phyloP scores from a whole-genome alignment of 306 rosid species.

The Glycine soja region DNA sequence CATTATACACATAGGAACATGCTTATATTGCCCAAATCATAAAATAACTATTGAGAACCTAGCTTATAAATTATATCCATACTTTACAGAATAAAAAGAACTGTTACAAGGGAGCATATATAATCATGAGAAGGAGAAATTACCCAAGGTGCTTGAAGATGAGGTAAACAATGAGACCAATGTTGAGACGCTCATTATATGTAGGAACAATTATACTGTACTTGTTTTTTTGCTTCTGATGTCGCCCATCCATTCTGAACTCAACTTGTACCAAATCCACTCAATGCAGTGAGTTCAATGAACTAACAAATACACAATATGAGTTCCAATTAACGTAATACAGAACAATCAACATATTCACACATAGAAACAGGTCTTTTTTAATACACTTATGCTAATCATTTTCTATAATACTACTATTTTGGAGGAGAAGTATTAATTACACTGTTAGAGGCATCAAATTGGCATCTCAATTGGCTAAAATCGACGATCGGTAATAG shows the following conservation, averaged over 20 bases:
- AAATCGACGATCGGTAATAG: no score
- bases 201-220: constrained; percentile 91
- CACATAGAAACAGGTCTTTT: neutral
- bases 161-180: constrained; percentile 87
- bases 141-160: constrained; percentile 82
- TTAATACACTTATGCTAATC: neutral
- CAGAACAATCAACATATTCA: neutral
- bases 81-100: neutral
- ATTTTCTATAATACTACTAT: neutral
- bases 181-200: constrained; percentile 92
- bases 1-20: neutral
- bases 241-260: constrained; percentile 53
- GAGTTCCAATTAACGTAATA: neutral
- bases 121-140: constrained; percentile 22
- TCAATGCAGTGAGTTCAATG: constrained; percentile 4
- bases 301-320: neutral
- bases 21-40: neutral
- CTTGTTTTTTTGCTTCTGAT: constrained; percentile 67
- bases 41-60: constrained; percentile 4
- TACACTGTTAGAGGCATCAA: neutral
- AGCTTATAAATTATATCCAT: constrained; percentile 1
- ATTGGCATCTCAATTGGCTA: neutral
- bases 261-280: constrained; percentile 13
- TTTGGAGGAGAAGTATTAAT: neutral
- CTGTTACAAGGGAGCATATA: neutral